These are phyloP conservation scores for Botrytis fragariae DNA, from an alignment of 2,329 filamentous ascomycete genomes.

Conservation along the genomic window DNA sequence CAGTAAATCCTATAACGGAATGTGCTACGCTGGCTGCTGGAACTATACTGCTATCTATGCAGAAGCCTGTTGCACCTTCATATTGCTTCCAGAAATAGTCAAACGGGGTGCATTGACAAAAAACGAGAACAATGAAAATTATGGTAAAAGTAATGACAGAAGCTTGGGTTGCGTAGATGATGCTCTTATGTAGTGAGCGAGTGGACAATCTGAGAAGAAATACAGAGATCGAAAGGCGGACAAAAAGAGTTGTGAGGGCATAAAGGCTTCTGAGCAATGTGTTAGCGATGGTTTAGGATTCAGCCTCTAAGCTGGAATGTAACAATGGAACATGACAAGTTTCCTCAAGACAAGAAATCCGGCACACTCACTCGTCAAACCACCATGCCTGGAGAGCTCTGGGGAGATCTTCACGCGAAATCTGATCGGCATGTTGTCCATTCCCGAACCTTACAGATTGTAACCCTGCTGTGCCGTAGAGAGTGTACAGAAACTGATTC, in stretches of 20 bases:
- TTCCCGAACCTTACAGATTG: slow-evolving; percentile 28
- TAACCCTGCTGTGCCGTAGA: slow-evolving; percentile 25
- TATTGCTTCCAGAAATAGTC: slow-evolving; percentile 49
- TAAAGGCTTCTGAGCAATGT: neutral
- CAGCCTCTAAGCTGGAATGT: neutral
- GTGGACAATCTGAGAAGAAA: slow-evolving; percentile 53
- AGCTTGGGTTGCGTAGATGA: slow-evolving; percentile 48
- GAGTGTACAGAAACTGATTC: slow-evolving; percentile 27
- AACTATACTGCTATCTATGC: slow-evolving; percentile 46
- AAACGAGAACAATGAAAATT: slow-evolving; percentile 50
- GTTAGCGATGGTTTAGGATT: neutral
- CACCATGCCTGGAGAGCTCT: slow-evolving; percentile 44
- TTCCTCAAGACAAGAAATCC: neutral
- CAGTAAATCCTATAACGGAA: slow-evolving; percentile 44
- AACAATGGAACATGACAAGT: neutral
- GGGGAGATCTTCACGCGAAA: slow-evolving; percentile 23
- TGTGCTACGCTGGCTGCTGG: slow-evolving; percentile 53
- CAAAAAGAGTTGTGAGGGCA: slow-evolving; percentile 34
- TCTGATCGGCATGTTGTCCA: slow-evolving; percentile 26
- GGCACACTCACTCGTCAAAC: slow-evolving; percentile 49
- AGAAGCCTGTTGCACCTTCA: slow-evolving; percentile 33
- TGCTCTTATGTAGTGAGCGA: slow-evolving; percentile 44
- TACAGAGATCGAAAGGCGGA: slow-evolving; percentile 48
- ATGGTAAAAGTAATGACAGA: slow-evolving; percentile 46
- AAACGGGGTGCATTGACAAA: slow-evolving; percentile 54